Conservation (phyloP, 345 rosid species). For the Aquilaria malaccensis region DNA sequence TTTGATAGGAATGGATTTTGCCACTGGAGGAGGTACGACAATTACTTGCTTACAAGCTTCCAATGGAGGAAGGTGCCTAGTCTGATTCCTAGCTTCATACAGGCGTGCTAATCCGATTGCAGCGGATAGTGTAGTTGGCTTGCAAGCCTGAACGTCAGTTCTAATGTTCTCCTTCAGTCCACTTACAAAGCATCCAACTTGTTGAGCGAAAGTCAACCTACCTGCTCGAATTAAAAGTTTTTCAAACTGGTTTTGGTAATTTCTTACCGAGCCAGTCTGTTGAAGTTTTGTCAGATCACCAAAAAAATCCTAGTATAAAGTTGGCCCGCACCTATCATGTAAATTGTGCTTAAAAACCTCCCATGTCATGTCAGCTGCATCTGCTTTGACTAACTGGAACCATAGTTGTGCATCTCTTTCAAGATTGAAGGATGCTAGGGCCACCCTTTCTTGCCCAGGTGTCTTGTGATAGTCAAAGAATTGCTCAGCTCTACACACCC, state of each 20-base stretch:
- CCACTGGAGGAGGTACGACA: accelerated
- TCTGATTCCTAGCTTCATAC: neutral
- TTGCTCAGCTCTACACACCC: neutral
- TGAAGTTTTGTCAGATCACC: neutral
- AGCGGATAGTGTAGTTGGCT: neutral
- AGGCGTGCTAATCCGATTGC: neutral
- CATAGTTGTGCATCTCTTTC: neutral
- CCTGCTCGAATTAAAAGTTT: neutral
- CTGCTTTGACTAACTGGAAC: neutral
- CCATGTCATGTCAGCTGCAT: neutral
- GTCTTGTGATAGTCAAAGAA: neutral
- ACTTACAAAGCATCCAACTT: neutral
- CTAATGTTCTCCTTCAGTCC: neutral
- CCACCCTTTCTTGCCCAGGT: neutral
- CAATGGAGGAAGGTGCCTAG: too few relatives aligned
- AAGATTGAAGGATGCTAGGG: neutral
- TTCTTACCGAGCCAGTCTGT: neutral
- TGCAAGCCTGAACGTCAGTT: neutral
- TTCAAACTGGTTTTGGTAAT: neutral
- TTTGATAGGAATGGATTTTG: neutral
- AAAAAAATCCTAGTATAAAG: neutral
- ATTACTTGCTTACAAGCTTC: neutral
- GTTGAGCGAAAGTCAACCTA: neutral
- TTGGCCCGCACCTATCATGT: neutral
- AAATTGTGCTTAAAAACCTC: neutral